A percentile compares a stretch with the other conserved stretches of the same genome.
These are phyloP conservation scores for Malus hybrid DNA, from an alignment of 331 rosid species.

Conservation along the genomic window DNA sequence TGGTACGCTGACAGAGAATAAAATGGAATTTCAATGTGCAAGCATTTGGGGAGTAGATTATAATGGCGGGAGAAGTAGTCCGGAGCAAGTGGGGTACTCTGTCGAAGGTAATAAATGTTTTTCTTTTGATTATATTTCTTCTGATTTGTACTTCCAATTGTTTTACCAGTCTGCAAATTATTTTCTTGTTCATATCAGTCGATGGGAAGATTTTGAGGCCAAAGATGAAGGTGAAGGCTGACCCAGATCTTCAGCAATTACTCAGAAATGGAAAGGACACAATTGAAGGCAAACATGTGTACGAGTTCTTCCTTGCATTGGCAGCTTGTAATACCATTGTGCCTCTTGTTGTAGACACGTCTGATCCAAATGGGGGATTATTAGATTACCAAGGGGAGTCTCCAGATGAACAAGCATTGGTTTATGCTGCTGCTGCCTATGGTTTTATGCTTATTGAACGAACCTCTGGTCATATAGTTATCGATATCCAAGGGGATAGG, in stretches of 20 bases:
- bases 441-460: constrained; percentile 87
- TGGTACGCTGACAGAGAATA: constrained; percentile 95
- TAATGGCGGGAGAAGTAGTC: constrained; percentile 22
- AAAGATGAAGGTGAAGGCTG: constrained; percentile 70
- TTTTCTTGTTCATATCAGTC: constrained; percentile 32
- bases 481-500: constrained; percentile 68
- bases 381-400: constrained; percentile 98
- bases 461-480: constrained; percentile 83
- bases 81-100: constrained; percentile 42
- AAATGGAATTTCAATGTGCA: constrained; percentile 91
- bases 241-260: constrained; percentile 48
- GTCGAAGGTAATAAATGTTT: constrained; percentile 40
- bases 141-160: background rate
- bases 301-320: constrained; percentile 84
- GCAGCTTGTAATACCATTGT: constrained; percentile 97
- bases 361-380: constrained; percentile 62
- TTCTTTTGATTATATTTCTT: background rate
- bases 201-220: constrained; percentile 60
- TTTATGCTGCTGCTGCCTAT: constrained; percentile 86
- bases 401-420: constrained; percentile 94
- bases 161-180: background rate
- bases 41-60: constrained; percentile 86
- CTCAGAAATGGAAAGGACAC: constrained; percentile 35
- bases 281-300: constrained; percentile 34
- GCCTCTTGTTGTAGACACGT: constrained; percentile 58